Evolutionary conservation across 805 yeast genomes (phyloP), one percentile per base, ranked within the genome.

Genomic region (Metschnikowia vanudenii): DNA sequence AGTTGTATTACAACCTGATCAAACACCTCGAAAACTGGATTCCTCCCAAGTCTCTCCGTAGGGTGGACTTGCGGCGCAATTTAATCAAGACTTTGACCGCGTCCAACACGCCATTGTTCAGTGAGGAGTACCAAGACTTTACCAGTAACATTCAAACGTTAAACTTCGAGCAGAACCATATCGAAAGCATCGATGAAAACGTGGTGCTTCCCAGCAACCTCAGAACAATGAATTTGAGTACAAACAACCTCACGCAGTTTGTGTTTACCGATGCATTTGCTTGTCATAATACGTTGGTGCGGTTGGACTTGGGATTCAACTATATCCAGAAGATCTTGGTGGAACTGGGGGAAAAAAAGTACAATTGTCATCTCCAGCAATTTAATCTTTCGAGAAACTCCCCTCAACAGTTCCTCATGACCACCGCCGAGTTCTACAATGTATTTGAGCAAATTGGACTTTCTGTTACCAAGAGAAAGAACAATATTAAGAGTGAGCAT

Each of bases 401-500:
- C 36, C 49, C 30, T 31, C 42, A 16, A 35, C 50, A 18, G 38
- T 45, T 40, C 43, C 52, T 32, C 34, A 51, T 49, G 51, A 45
- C 55, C 8, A 45, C 57, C 12, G 54, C 50, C 6, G 51, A 49
- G 18, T 66, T 67, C 37, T 67, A 67, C 49, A 51, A 47, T 10
- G 49, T 45, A 2, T 46, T 67, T 28, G 65, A 60, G 33, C 14
- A 31, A 2, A 44, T 67, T n/a, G 62, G 62, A 1, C 51, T 60
- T 2, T 20, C 36, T 26, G 60, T 57, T 7, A 43, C 43, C 7
- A 51, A 50, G 29, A 46, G 58, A 22, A 63, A 62, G 45, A 59
- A 56, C 38, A 61, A 63, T 48, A 55, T 65, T 7, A 65, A 64
- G 47, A 56, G 62, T 43, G 47, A 56, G 41, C 69, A 65, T 49